Base-by-base conservation (phyloP, 2,329 filamentous ascomycete species). In the Xylariaceae sp. region DNA sequence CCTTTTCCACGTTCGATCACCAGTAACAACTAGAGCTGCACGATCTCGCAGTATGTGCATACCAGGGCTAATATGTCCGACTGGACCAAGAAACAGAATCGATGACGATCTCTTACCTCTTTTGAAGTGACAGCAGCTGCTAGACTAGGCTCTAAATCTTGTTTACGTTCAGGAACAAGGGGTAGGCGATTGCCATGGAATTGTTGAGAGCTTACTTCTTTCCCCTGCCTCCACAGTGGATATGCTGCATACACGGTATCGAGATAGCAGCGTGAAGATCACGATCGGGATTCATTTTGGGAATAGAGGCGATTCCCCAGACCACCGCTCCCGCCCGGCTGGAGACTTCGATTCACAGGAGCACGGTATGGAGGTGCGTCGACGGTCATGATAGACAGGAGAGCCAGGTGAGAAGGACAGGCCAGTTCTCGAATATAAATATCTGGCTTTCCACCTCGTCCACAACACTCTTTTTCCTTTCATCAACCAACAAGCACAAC, bases 361-460 rank as follows among this genome's bases (percentile, higher is more conserved):
- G n/a, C n/a, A n/a, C n/a, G n/a, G n/a, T n/a, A n/a, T n/a, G n/a
- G n/a, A n/a, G n/a, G n/a, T n/a, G n/a, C n/a, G n/a, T n/a, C n/a
- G n/a, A n/a, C 34, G 34, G 38, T 28, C 14, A n/a, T 19, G 15
- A 32, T 27, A 9, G 7, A 18, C 21, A 9, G 12, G 21, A 21
- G 21, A 35, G 32, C 34, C 12, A n/a, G 36, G 23, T 14, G 28
- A n/a, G 9, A 21, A 2, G 5, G 1, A n/a, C 16, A 14, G 21
- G 11, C 21, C 11, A 24, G 21, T 21, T 31, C 9, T 50, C 34
- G 32, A 50, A 32, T 53, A 55, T 55, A 56, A 56, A 47, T 50
- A 45, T 40, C 31, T 18, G 31, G 21, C 13, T 11, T 34, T 42
- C 47, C 27, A 16, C 43, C 38, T 31, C 11, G 13, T 46, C 21